These are phyloP conservation scores for Cercospora berteroae DNA, from an alignment of 2,329 filamentous ascomycete species.

Conservation along the genomic window DNA sequence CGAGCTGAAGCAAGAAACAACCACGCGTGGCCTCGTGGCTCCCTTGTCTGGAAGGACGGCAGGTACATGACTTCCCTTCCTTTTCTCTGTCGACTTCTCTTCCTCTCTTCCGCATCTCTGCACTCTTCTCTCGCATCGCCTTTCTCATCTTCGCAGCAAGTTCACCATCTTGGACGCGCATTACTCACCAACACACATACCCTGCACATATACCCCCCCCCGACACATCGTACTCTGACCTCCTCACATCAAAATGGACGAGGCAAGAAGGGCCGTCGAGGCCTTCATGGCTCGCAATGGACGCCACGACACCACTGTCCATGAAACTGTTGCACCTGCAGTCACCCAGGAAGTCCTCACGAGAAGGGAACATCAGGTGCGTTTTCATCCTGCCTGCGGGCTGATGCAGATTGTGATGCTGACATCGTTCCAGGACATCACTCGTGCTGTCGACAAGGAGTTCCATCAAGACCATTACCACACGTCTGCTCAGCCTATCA, in stretches of 20 bases:
- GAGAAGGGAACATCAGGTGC: constrained; percentile 53
- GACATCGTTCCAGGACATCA: constrained; percentile 12
- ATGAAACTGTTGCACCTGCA: constrained; percentile 61
- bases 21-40: neutral
- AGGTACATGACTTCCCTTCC: neutral
- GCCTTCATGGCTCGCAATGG: constrained; percentile 61
- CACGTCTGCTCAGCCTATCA: constrained; percentile 65
- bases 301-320: constrained; percentile 66
- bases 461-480: constrained; percentile 72
- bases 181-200: constrained; percentile 10
- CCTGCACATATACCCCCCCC: constrained; percentile 1
- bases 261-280: constrained; percentile 61
- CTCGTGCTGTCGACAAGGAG: constrained; percentile 54
- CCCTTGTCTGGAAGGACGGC: neutral
- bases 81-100: neutral
- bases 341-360: constrained; percentile 47
- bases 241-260: constrained; percentile 54
- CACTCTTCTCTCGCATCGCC: neutral
- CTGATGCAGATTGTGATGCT: neutral
- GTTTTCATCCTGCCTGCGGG: neutral
- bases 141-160: constrained; percentile 7
- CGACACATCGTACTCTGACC: constrained; percentile 19
- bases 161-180: constrained; percentile 3
- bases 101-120: neutral
- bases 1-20: neutral